phyloP scores from a whole-genome alignment of 2,329 filamentous ascomycete species.

The Elsinoe arachidis region DNA sequence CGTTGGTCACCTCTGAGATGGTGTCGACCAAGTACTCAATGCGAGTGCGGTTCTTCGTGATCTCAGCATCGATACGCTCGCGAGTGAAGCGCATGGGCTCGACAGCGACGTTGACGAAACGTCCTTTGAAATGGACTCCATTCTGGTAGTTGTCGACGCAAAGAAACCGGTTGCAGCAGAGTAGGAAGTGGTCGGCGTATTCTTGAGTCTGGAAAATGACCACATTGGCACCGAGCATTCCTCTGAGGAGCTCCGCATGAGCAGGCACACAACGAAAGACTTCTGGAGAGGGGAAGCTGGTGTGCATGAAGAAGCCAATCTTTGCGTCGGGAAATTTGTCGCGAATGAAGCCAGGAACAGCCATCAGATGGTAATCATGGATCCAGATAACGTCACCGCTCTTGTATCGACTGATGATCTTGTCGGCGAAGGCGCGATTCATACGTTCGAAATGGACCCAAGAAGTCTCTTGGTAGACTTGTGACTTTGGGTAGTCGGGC shows the following conservation, averaged over 20 bases:
- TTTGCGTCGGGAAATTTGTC: slow-evolving; percentile 85
- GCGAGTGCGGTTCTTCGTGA: slow-evolving; percentile 50
- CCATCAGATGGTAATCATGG: slow-evolving; percentile 86
- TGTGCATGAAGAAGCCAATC: slow-evolving; percentile 93
- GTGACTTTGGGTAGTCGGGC: slow-evolving; percentile 95
- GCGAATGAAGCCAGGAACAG: slow-evolving; percentile 83
- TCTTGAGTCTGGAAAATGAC: slow-evolving; percentile 91
- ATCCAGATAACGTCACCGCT: slow-evolving; percentile 88
- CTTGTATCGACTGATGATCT: slow-evolving; percentile 87
- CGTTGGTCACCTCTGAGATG: slow-evolving; percentile 74
- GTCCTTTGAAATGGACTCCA: slow-evolving; percentile 82
- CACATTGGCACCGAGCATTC: slow-evolving; percentile 86
- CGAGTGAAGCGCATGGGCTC: slow-evolving; percentile 89
- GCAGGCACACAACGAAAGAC: slow-evolving; percentile 88
- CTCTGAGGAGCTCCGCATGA: slow-evolving; percentile 77
- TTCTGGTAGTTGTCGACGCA: slow-evolving; percentile 83
- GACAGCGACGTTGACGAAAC: slow-evolving; percentile 80
- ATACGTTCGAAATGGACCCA: slow-evolving; percentile 91
- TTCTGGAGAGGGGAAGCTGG: slow-evolving; percentile 91
- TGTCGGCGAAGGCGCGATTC: slow-evolving; percentile 87
- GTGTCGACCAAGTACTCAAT: slow-evolving; percentile 71
- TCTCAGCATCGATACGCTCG: slow-evolving; percentile 52
- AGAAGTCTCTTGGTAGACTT: slow-evolving; percentile 93
- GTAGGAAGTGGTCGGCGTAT: slow-evolving; percentile 87
- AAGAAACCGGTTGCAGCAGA: slow-evolving; percentile 86